Evolutionary conservation across 2,329 filamentous ascomycete species (phyloP), one percentile per base, ranked within the genome.

Genomic region (Aspergillus sp.): DNA sequence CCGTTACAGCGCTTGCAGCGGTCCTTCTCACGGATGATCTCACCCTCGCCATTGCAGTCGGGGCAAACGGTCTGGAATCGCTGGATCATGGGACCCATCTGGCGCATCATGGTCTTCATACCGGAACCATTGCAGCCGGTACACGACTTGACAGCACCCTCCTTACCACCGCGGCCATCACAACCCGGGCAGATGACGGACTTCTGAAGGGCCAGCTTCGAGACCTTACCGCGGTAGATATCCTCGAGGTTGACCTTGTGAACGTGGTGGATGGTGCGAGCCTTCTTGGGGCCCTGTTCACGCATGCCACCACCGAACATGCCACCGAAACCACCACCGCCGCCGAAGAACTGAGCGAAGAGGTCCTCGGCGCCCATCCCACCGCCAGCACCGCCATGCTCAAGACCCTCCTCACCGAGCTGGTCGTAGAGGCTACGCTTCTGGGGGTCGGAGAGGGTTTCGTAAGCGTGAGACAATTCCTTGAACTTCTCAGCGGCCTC

Each of bases 41-140:
- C 95, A 63, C 95, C 94, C 79, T 99, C 95, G 65, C 96, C 96
- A 70, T 95, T 94, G 78, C 95, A 99, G 81, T 99, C 96, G 28
- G 93, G 91, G 86, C 95, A 99, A 71, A 97, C 93, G 30, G 94
- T 98, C 85, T 99, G 95, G 88, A 99, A 99, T 60, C 95, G 91
- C 82, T 99, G 96, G 70, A 99, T 98, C 95, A 99, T 99, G 62
- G 95, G 95, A 55, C 95, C 95, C 93, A 99, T 98, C 81, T 99
- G 95, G 76, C 96, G 91, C 95, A 99, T 97, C 94, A 99, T 98
- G 43, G 91, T 97, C 90, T 98, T 98, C 91, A 97, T 97, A 79
- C 95, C 95, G 66, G 90, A 87, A 67, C 95, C 95, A 72, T 96
- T 92, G 78, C 95, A 99, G 73, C 92, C 91, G 43, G 87, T 75